Evolutionary conservation across 345 rosid genomes (phyloP).

Genomic region (Syzygium jambos): DNA sequence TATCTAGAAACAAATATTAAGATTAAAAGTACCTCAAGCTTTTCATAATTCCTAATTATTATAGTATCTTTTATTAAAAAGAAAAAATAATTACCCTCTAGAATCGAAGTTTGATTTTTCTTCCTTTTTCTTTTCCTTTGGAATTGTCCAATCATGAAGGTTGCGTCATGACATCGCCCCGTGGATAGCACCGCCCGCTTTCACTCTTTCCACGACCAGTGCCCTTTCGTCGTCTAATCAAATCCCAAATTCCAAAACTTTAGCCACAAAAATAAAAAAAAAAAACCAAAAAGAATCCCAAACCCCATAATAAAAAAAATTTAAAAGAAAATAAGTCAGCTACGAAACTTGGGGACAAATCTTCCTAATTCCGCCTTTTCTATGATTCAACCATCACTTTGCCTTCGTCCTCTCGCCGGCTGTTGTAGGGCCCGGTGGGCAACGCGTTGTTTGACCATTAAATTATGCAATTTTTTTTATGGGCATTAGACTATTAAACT

Average conservation of each 20-base stretch:
- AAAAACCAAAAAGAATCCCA: background rate
- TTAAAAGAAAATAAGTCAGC: background rate
- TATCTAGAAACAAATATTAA: background rate
- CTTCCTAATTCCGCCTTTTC: background rate
- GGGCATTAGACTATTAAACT: background rate
- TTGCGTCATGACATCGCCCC: background rate
- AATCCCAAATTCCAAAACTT: background rate
- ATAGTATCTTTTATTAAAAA: background rate
- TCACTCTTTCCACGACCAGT: background rate
- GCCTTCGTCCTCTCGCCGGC: background rate
- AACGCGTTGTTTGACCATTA: background rate
- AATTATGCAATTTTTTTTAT: background rate
- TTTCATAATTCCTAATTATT: background rate
- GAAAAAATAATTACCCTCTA: background rate
- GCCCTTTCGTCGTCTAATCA: background rate
- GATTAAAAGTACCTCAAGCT: background rate
- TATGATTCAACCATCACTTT: background rate
- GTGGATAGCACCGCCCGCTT: background rate
- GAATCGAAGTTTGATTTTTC: background rate
- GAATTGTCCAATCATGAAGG: background rate
- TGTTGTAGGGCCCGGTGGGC: background rate
- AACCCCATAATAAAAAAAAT: background rate
- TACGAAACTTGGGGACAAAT: background rate
- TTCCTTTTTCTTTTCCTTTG: background rate
- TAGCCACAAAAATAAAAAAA: background rate